phyloP scores from a whole-genome alignment of 75 land plant species.

The Isoetes taiwanensis region DNA sequence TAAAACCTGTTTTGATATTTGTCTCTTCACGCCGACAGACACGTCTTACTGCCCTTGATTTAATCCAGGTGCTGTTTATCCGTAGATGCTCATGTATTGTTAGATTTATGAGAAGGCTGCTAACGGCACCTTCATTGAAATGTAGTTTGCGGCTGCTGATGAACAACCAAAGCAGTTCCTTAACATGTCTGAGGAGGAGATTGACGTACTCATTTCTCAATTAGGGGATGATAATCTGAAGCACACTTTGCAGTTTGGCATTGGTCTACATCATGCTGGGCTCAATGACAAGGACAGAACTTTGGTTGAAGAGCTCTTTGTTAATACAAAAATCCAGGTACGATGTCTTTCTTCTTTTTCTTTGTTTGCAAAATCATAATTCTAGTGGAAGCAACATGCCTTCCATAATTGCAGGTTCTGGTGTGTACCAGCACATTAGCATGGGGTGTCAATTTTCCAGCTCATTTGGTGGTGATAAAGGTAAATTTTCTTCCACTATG shows the following conservation, averaged over 20 bases:
- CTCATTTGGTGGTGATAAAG: conserved; percentile 96
- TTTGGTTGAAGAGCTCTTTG: conserved; percentile 88
- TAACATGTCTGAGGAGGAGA: conserved; percentile 55
- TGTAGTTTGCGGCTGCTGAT: conserved; percentile 89
- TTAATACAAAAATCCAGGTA: conserved; percentile 92
- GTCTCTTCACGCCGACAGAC: conserved; percentile 97
- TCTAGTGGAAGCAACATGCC: too few species aligned
- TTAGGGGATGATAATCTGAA: conserved; percentile 68
- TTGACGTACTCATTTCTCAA: conserved; percentile 69
- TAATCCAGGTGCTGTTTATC: conserved; percentile 68
- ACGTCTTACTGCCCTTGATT: conserved; percentile 87
- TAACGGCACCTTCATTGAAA: not conserved
- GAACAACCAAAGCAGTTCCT: conserved; percentile 77
- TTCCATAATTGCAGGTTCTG: conserved; percentile 49
- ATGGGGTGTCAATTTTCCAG: conserved; percentile 98
- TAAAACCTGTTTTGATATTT: conserved; percentile 91
- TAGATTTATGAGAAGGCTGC: not conserved
- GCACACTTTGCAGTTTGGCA: conserved; percentile 94
- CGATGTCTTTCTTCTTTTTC: not conserved
- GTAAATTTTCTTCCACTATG: conserved; percentile 30
- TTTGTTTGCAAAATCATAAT: not conserved
- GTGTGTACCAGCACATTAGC: conserved; percentile 95
- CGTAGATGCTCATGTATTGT: not conserved
- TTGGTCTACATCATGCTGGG: conserved; percentile 98
- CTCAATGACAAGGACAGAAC: conserved; percentile 82